Conservation (phyloP, 2,329 filamentous ascomycete genomes). For the Coniella lustricola region DNA sequence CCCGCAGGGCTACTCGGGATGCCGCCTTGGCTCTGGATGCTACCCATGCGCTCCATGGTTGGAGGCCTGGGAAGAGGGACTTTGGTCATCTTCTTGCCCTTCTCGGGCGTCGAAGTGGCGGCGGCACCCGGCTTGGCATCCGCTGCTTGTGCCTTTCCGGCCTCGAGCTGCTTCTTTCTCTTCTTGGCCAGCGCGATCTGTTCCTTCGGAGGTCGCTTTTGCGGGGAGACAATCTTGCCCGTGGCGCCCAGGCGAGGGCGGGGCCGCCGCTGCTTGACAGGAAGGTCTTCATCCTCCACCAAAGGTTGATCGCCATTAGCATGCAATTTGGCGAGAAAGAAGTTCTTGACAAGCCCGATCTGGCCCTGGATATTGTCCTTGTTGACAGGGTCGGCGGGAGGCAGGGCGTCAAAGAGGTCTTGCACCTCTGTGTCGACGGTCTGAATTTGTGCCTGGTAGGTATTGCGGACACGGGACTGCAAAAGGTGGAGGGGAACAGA, state of each 20-base stretch:
- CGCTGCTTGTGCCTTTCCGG: conserved; percentile 42
- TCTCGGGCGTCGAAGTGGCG: conserved; percentile 27
- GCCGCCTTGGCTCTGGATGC: conserved; percentile 46
- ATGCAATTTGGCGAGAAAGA: conserved; percentile 84
- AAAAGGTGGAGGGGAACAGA: conserved; percentile 91
- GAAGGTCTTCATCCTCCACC: conserved; percentile 90
- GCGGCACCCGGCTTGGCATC: conserved; percentile 32
- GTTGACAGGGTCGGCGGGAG: conserved; percentile 70
- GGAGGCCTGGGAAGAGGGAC: conserved; percentile 31
- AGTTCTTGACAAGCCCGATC: conserved; percentile 82
- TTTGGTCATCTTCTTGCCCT: conserved; percentile 45
- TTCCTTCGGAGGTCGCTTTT: conserved; percentile 75
- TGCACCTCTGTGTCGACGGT: conserved; percentile 51
- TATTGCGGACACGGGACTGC: conserved; percentile 80
- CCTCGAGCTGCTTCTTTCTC: conserved; percentile 73
- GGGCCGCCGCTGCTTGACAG: conserved; percentile 78
- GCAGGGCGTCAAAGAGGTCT: conserved; percentile 59
- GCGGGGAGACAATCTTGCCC: conserved; percentile 79
- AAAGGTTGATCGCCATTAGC: conserved; percentile 76
- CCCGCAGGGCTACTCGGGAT: conserved; percentile 54
- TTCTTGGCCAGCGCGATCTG: conserved; percentile 81
- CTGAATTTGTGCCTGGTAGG: conserved; percentile 69
- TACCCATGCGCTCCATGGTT: conserved; percentile 53
- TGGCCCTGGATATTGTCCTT: conserved; percentile 69
- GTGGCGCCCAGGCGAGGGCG: conserved; percentile 60